Evolutionary conservation across 768 basidiomycete species (phyloP).

Genomic region (Boletus speciosus): DNA sequence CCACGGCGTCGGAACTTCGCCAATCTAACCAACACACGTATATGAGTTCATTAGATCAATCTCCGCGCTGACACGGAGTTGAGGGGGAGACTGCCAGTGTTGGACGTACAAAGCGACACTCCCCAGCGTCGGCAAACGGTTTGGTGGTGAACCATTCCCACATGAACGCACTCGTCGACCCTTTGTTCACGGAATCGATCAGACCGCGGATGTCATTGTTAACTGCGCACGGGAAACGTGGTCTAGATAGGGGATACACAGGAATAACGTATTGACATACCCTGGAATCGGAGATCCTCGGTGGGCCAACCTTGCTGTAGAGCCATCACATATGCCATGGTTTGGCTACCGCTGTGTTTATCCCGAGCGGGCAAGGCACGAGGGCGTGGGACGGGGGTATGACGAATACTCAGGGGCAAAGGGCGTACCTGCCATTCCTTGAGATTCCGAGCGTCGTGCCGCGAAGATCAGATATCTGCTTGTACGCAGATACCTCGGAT

Average conservation of each 20-base stretch:
- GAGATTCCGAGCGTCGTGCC: slow-evolving; percentile 89
- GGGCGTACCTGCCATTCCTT: slow-evolving; percentile 67
- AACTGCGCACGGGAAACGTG: slow-evolving; percentile 39
- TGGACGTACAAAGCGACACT: slow-evolving; percentile 74
- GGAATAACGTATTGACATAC: slow-evolving; percentile 35
- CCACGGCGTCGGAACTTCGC: slow-evolving; percentile 90
- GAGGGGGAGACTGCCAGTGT: background rate
- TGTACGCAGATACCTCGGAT: slow-evolving; percentile 56
- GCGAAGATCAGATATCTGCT: slow-evolving; percentile 69
- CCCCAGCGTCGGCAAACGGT: slow-evolving; percentile 73
- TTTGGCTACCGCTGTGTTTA: slow-evolving; percentile 69
- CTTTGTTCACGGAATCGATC: slow-evolving; percentile 83
- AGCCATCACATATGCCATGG: slow-evolving; percentile 96
- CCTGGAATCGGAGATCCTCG: slow-evolving; percentile 64
- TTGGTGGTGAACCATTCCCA: slow-evolving; percentile 94
- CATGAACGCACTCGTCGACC: slow-evolving; percentile 87
- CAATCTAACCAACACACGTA: slow-evolving; percentile 49
- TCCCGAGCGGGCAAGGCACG: background rate
- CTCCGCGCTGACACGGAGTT: background rate
- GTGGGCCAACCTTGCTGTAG: slow-evolving; percentile 79
- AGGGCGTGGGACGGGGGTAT: background rate
- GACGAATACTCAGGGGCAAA: background rate
- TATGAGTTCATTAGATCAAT: background rate
- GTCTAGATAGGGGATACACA: background rate
- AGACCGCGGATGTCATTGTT: slow-evolving; percentile 81